Percentiles rank a stretch among this genome's conserved stretches.
Conservation (phyloP, 2,329 filamentous ascomycete species). For the Fusarium camptoceras region DNA sequence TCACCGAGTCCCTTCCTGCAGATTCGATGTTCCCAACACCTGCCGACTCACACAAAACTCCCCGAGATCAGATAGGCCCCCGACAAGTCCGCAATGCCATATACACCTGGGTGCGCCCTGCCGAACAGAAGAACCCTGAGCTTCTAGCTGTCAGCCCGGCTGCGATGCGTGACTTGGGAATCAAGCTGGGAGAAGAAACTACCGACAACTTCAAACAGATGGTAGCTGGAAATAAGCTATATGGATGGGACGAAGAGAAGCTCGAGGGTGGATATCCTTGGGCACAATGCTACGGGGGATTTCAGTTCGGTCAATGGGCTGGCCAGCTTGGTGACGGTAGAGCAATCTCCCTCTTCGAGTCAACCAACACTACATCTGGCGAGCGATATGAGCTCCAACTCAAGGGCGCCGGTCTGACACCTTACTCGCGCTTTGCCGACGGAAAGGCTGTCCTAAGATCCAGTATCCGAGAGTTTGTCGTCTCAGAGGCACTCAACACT, state of each 20-base stretch:
- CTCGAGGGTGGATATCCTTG: constrained; percentile 86
- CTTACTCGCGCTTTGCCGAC: constrained; percentile 96
- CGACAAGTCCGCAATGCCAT: constrained; percentile 86
- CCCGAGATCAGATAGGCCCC: constrained; percentile 80
- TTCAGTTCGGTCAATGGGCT: constrained; percentile 87
- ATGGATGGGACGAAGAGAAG: constrained; percentile 78
- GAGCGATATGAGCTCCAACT: constrained; percentile 89
- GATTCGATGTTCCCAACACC: constrained; percentile 86
- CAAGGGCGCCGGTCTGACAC: constrained; percentile 92
- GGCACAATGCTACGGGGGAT: constrained; percentile 97
- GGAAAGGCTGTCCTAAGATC: constrained; percentile 93
- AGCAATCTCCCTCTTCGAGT: constrained; percentile 94
- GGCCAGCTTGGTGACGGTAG: constrained; percentile 95
- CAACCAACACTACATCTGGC: constrained; percentile 78
- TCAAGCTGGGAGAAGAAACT: constrained; percentile 74
- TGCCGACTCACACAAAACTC: constrained; percentile 81
- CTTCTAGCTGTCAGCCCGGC: constrained; percentile 83
- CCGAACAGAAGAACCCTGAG: constrained; percentile 77
- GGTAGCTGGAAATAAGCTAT: constrained; percentile 84
- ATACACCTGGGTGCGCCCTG: constrained; percentile 91
- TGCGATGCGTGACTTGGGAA: constrained; percentile 84
- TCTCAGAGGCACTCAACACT: constrained; percentile 88
- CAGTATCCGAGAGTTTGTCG: constrained; percentile 93
- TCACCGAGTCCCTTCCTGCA: constrained; percentile 75
- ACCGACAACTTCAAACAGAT: constrained; percentile 80